Percentiles rank a stretch among this genome's conserved stretches.
These are phyloP conservation scores for Juglanconis sp. DNA, from an alignment of 2,329 filamentous ascomycete species.

Conservation along the genomic window DNA sequence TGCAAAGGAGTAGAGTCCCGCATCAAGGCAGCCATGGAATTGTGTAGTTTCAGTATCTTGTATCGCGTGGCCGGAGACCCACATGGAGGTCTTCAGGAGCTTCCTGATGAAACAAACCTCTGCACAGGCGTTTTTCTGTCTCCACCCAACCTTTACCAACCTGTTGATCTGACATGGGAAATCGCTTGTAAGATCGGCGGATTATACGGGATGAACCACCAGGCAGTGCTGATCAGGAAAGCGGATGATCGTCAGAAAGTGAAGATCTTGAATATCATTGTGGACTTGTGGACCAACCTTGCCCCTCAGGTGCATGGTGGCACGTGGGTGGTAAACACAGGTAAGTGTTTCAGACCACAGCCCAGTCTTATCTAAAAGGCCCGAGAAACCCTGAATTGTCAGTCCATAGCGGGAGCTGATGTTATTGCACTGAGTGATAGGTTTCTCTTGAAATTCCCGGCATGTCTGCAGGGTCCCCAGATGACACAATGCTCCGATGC, in stretches of 20 bases:
- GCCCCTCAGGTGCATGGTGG: no score
- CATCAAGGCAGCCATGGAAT: not conserved
- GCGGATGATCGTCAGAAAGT: not conserved
- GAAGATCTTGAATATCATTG: not conserved
- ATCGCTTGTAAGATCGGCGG: not conserved
- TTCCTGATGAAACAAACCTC: not conserved
- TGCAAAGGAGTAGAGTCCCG: not conserved
- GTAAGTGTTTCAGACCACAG: no score
- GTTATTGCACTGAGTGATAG: no score
- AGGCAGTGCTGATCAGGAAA: not conserved
- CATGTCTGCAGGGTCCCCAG: no score
- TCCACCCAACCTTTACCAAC: not conserved
- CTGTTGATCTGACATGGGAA: not conserved
- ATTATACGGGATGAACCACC: not conserved
- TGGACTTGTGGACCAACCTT: not conserved
- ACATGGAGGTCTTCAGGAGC: constrained; percentile 1
- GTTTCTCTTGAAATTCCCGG: no score
- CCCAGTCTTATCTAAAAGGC: no score
- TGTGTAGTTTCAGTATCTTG: not conserved
- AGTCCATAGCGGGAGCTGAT: no score
- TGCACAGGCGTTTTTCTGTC: not conserved
- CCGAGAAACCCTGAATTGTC: no score
- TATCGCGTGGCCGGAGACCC: constrained; percentile 2
- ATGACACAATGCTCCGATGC: no score
- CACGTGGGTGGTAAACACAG: no score